phyloP scores from a whole-genome alignment of 352 stramenopile genomes.

The Ophiocytium majus region DNA sequence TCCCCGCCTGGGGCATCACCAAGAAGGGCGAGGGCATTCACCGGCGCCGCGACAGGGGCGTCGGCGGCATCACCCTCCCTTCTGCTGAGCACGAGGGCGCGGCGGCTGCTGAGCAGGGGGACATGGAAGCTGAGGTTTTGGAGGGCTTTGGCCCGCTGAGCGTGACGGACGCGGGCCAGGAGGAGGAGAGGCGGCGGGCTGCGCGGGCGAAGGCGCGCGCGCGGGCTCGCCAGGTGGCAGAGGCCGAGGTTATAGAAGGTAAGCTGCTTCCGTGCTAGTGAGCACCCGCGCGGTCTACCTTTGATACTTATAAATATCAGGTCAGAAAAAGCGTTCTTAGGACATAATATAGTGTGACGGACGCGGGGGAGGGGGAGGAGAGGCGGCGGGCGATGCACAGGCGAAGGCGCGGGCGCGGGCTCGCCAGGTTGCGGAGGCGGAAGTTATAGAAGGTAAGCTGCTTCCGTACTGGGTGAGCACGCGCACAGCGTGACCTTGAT shows the following conservation, averaged over 20 bases:
- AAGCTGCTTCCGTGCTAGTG: no score
- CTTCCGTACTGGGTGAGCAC: no score
- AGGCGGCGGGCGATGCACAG: background rate
- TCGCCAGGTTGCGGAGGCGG: background rate
- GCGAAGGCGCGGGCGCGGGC: conserved; percentile 6
- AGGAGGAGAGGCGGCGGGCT: background rate
- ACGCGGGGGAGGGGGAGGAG: background rate
- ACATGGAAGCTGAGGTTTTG: background rate
- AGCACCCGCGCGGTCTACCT: no score
- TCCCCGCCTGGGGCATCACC: background rate
- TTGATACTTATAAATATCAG: no score
- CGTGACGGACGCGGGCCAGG: background rate
- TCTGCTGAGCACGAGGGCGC: no score
- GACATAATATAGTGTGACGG: background rate
- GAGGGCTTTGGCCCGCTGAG: conserved; percentile 20
- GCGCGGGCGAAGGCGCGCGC: background rate
- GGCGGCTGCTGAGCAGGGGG: background rate
- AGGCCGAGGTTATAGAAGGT: conserved; percentile 20
- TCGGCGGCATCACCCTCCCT: background rate
- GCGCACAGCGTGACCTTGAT: no score
- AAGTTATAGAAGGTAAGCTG: conserved; percentile 22
- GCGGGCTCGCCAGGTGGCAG: background rate
- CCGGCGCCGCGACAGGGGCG: background rate
- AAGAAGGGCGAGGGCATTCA: no score
- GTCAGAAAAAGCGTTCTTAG: no score